Base-by-base conservation (phyloP, 805 yeast species). In the Maudiozyma serrabonitensis region DNA sequence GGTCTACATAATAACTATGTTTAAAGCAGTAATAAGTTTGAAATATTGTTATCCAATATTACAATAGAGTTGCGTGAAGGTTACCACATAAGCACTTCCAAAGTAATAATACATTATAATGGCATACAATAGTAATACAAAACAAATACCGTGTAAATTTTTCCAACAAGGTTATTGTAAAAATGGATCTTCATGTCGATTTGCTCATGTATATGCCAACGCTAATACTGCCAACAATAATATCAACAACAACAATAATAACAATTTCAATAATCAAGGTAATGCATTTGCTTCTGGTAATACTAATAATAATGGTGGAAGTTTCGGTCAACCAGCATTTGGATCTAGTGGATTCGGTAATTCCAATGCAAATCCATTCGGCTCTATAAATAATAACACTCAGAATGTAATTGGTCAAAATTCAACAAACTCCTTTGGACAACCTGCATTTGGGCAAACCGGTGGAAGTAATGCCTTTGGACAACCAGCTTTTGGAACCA, bases 101-200 rank as follows among this genome's bases (percentile, higher is more conserved):
- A 3, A 11, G 32, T 19, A 39, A 39, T 8, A n/a, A 35, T 19
- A 35, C 18, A n/a, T 13, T 8, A n/a, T 11, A 15, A 48, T 48
- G 50, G 21, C 47, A 23, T 48, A 39, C 16, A 35, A 43, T 34
- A 48, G 49, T 40, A 54, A 53, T 13, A 48, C 50, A 6, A 56
- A 47, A 35, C 63, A 59, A 49, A 62, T 63, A 2, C 75, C 74
- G 1, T 76, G 80, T 55, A 73, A 66, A 49, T 76, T 59, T 52
- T 75, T 59, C 50, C 73, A 68, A 47, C 71, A 70, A 49, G 75
- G 74, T 43, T 53, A 53, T 46, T 76, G 81, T 53, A 62, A 63
- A 19, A 69, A 68, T 26, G 80, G 81, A 0, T 61, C 58, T 40
- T 61, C 61, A 25, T 76, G 81, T 54, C 65, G 62, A 13, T 75